Percentiles rank a stretch among this genome's conserved stretches.
Conservation (phyloP, 176 grass and related monocot genomes). For the Otatea glauca region DNA sequence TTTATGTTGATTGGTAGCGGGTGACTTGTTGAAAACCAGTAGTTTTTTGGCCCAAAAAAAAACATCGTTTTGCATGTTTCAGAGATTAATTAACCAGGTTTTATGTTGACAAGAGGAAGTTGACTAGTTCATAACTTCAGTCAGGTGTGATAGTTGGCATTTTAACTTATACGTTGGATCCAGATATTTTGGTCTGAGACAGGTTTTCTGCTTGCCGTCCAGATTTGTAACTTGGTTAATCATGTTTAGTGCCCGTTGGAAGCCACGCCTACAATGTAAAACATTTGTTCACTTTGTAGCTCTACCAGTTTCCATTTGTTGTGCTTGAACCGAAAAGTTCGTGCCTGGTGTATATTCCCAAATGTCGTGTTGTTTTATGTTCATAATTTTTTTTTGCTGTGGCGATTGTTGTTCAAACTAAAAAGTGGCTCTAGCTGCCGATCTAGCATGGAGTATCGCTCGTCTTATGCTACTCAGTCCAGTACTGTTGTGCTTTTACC, state of each 20-base stretch:
- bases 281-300: conserved; percentile 9
- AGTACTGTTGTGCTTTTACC: neutral
- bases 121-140: neutral
- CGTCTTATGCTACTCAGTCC: neutral
- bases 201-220: conserved; percentile 43
- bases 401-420: neutral
- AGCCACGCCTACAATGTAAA: conserved; percentile 8
- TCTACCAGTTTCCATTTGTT: neutral
- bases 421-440: neutral
- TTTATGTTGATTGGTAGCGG: conserved; percentile 26
- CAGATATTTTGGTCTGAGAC: conserved; percentile 45
- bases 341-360: neutral
- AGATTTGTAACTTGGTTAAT: conserved; percentile 40
- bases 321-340: neutral
- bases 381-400: neutral
- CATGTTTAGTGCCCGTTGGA: neutral
- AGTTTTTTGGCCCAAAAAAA: neutral
- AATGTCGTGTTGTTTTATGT: neutral
- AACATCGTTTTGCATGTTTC: neutral
- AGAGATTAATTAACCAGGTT: neutral
- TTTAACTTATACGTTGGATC: neutral
- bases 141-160: neutral
- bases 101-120: conserved; percentile 21
- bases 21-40: neutral
- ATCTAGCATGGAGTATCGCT: neutral